phyloP scores from a whole-genome alignment of 2,329 filamentous ascomycete genomes.

The Fusarium proliferatum region DNA sequence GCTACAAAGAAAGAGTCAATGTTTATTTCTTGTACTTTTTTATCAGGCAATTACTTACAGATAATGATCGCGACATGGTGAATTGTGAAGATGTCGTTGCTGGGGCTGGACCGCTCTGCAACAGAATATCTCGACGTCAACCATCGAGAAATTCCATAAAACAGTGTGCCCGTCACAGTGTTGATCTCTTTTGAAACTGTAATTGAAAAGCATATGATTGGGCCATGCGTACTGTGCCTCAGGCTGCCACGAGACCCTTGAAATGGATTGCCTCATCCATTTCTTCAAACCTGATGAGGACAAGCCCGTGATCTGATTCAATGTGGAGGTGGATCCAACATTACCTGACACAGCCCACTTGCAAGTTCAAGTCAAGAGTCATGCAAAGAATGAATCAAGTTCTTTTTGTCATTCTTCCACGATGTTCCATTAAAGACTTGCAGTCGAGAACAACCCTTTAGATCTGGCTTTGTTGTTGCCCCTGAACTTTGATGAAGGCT shows the following conservation, averaged over 20 bases:
- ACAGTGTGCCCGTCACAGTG: conserved; percentile 34
- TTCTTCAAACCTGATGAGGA: conserved; percentile 19
- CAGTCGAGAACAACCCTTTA: not conserved
- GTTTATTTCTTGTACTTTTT: not conserved
- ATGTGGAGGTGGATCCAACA: conserved; percentile 34
- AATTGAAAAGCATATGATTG: conserved; percentile 26
- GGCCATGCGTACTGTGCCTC: conserved; percentile 26
- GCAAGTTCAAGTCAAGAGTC: conserved; percentile 9
- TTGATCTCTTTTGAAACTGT: not conserved
- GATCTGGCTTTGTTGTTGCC: not conserved
- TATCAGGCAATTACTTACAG: conserved; percentile 38
- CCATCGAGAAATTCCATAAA: conserved; percentile 41
- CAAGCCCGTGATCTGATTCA: conserved; percentile 30
- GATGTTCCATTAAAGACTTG: not conserved
- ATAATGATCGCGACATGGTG: conserved; percentile 50
- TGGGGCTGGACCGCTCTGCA: not conserved
- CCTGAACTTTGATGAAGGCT: not conserved
- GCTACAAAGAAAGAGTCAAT: conserved; percentile 33
- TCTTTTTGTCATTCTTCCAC: conserved; percentile 24
- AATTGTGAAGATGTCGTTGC: conserved; percentile 26
- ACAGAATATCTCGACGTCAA: conserved; percentile 42
- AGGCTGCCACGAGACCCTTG: conserved; percentile 36
- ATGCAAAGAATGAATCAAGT: not conserved
- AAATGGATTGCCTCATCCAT: conserved; percentile 28
- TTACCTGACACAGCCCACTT: conserved; percentile 34